Evolutionary conservation across 2,329 filamentous ascomycete species (phyloP).

Genomic region (Botrytis paeoniae): DNA sequence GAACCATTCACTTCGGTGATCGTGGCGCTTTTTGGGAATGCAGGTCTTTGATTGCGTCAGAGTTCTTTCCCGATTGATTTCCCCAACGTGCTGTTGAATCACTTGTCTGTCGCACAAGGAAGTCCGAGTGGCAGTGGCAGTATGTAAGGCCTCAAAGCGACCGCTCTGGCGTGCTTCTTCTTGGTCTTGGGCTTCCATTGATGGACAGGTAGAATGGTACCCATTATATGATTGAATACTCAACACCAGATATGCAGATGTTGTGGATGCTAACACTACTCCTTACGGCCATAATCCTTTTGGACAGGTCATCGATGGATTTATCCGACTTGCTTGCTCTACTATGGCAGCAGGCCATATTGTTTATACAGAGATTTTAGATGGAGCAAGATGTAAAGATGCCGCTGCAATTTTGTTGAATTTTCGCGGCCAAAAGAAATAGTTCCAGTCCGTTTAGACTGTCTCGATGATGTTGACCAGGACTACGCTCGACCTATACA

Average conservation of each 20-base stretch:
- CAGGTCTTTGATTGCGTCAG: conserved; percentile 16
- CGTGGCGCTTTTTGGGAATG: conserved; percentile 23
- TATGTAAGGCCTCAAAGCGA: no score
- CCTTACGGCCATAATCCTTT: neutral
- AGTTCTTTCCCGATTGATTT: conserved; percentile 22
- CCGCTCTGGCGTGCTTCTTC: conserved; percentile 23
- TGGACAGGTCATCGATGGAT: neutral
- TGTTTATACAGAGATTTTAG: neutral
- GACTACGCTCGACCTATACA: accelerated
- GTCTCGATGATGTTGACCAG: neutral
- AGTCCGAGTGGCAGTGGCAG: conserved; percentile 12
- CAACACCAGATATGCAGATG: neutral
- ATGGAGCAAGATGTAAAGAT: neutral
- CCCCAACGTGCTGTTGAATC: neutral
- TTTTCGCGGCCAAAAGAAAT: neutral
- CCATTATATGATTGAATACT: accelerated
- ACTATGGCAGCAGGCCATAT: neutral
- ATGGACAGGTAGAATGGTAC: neutral
- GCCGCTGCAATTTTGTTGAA: neutral
- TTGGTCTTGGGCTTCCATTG: conserved; percentile 24
- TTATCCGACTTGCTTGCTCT: neutral
- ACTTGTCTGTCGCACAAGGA: neutral
- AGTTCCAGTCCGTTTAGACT: accelerated
- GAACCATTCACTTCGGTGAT: conserved; percentile 21
- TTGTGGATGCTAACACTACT: neutral